A percentile compares a stretch with the other conserved stretches of the same genome.
Conservation (phyloP, 306 rosid species). For the Cyamopsis tetragonoloba region DNA sequence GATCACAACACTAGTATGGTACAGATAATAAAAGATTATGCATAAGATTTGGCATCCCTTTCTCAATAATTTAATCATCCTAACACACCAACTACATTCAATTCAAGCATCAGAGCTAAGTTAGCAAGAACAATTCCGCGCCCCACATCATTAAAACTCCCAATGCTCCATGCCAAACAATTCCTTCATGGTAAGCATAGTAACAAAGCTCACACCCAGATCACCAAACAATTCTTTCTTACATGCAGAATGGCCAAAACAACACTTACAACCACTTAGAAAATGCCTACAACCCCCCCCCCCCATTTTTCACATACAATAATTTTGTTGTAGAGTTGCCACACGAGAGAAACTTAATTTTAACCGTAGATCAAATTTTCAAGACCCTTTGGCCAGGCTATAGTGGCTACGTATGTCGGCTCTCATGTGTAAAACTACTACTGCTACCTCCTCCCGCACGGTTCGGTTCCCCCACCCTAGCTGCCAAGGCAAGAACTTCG, state of each 20-base stretch:
- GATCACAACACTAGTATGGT: background rate
- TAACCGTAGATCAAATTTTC: conserved; percentile 30
- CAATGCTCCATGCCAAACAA: conserved; percentile 9
- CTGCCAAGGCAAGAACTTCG: conserved; percentile 88
- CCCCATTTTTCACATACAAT: conserved; percentile 45
- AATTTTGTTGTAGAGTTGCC: conserved; percentile 34
- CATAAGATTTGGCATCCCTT: background rate
- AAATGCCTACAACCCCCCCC: conserved; percentile 30
- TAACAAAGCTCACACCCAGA: conserved; percentile 51
- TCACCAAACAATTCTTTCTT: conserved; percentile 63
- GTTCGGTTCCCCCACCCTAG: conserved; percentile 76
- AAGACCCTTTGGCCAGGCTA: background rate
- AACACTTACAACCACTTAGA: conserved; percentile 47
- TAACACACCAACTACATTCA: conserved; percentile 21
- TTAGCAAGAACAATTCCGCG: background rate
- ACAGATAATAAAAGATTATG: background rate
- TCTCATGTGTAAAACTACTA: conserved; percentile 41
- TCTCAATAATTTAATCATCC: background rate
- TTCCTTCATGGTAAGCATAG: conserved; percentile 41
- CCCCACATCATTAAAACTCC: background rate
- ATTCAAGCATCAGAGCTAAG: conserved; percentile 25
- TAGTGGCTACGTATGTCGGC: conserved; percentile 25
- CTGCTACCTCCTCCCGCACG: conserved; percentile 62
- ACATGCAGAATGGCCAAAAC: conserved; percentile 37
- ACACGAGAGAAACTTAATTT: conserved; percentile 23